Evolutionary conservation across 164 flowering plant species (phyloP).

Genomic region (Dillenia suffruticosa): DNA sequence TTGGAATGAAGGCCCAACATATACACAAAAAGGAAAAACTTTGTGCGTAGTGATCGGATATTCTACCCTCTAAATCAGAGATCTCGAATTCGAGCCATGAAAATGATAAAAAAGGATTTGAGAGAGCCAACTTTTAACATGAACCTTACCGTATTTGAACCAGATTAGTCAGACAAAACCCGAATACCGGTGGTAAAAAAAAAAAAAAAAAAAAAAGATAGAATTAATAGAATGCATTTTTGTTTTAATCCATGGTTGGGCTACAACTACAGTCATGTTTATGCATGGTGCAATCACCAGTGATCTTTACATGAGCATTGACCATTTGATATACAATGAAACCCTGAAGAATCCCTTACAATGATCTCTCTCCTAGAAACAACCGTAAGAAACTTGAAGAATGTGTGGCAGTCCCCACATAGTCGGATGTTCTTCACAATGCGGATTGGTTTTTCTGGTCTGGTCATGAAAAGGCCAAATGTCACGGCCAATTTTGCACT

Average conservation of each 20-base stretch:
- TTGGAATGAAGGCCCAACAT: no score
- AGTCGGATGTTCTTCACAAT: slow-evolving; percentile 71
- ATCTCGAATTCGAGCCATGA: no score
- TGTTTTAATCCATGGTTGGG: background rate
- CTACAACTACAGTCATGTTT: background rate
- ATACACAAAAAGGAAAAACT: no score
- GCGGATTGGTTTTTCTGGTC: slow-evolving; percentile 48
- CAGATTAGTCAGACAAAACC: no score
- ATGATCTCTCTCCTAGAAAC: slow-evolving; percentile 62
- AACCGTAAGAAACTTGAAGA: slow-evolving; percentile 64
- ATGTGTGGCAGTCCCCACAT: slow-evolving; percentile 89
- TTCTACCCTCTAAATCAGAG: no score
- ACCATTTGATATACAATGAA: slow-evolving; percentile 69
- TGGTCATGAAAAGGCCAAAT: slow-evolving; percentile 57
- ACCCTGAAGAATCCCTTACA: slow-evolving; percentile 79
- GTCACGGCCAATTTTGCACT: slow-evolving; percentile 85
- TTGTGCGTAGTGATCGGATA: no score
- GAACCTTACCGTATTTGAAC: no score
- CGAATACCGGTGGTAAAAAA: no score
- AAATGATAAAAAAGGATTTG: no score
- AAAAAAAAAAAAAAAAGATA: no score
- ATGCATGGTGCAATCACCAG: slow-evolving; percentile 30
- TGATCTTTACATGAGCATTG: slow-evolving; percentile 69
- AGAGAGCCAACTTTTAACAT: no score
- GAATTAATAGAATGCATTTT: background rate